These are phyloP conservation scores for Alloteropsis semialata DNA, from an alignment of 176 grass and related monocot species.

Conservation along the genomic window DNA sequence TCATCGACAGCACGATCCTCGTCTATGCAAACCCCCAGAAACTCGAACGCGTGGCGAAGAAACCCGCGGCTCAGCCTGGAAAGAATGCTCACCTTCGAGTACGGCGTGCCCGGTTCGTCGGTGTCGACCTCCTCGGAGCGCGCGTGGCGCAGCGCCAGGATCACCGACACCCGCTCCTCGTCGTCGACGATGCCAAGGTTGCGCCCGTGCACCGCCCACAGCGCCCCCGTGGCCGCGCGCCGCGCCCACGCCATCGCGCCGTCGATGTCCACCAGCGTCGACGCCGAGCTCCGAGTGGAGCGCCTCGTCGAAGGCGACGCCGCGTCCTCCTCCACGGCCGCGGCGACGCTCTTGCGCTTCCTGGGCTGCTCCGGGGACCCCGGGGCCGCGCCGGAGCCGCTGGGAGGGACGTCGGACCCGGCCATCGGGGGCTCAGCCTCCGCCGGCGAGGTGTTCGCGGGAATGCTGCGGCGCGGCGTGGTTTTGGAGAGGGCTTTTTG, in stretches of 20 bases:
- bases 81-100: conserved; percentile 21
- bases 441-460: conserved; percentile 37
- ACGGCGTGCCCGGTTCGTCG: neutral
- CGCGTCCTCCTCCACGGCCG: neutral
- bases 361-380: neutral
- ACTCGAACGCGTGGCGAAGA: neutral
- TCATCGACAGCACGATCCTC: conserved; percentile 1
- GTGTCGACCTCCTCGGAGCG: neutral
- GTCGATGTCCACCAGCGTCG: neutral
- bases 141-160: neutral
- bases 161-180: neutral
- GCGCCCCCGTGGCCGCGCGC: conserved; percentile 14
- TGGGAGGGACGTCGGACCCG: conserved; percentile 17
- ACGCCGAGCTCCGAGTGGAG: conserved; percentile 1
- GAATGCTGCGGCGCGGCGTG: conserved; percentile 34
- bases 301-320: neutral
- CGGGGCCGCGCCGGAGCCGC: neutral
- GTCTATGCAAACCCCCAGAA: neutral
- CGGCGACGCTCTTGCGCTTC: conserved; percentile 27
- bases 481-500: conserved; percentile 23
- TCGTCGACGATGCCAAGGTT: conserved; percentile 16
- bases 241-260: neutral
- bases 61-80: neutral
- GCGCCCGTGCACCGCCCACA: conserved; percentile 18
- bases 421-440: conserved; percentile 15